A percentile compares a stretch with the other conserved stretches of the same genome.
phyloP scores from a whole-genome alignment of 1,284 basidiomycete species.

The Mycosarcoma mackinlayi region DNA sequence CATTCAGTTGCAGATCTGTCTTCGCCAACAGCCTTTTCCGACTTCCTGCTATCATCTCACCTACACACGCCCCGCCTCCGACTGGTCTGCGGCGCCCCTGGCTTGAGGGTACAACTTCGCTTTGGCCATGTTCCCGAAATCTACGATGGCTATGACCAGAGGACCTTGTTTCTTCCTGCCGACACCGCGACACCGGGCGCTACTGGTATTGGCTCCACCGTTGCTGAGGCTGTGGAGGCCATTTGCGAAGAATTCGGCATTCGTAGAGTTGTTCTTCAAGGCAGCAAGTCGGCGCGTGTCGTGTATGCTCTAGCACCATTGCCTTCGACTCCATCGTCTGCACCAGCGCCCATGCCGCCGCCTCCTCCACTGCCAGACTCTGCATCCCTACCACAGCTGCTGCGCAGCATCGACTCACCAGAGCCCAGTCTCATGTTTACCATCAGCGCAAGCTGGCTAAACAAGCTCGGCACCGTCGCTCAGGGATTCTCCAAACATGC shows the following conservation, averaged over 20 bases:
- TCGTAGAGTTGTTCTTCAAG: slow-evolving; percentile 71
- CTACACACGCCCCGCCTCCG: slow-evolving; percentile 77
- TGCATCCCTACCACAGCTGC: slow-evolving; percentile 24
- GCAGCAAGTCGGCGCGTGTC: slow-evolving; percentile 66
- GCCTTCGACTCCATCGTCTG: slow-evolving; percentile 26
- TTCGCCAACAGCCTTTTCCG: slow-evolving; percentile 69
- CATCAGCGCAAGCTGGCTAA: slow-evolving; percentile 66
- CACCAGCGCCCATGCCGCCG: slow-evolving; percentile 50
- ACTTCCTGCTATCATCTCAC: slow-evolving; percentile 78
- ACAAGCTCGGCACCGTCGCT: slow-evolving; percentile 66
- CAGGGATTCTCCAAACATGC: slow-evolving; percentile 61
- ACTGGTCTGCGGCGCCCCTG: slow-evolving; percentile 75
- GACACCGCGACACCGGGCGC: slow-evolving; percentile 25
- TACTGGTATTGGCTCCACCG: slow-evolving; percentile 31
- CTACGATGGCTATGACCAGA: slow-evolving; percentile 72
- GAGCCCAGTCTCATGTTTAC: slow-evolving; percentile 57
- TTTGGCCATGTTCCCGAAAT: slow-evolving; percentile 82
- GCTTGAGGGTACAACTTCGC: slow-evolving; percentile 73
- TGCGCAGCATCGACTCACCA: slow-evolving; percentile 19
- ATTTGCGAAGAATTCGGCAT: slow-evolving; percentile 78
- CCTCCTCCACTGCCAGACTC: slow-evolving; percentile 40
- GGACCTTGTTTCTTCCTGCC: slow-evolving; percentile 52
- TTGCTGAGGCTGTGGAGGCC: slow-evolving; percentile 69
- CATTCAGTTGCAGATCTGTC: slow-evolving; percentile 77
- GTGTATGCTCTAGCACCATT: slow-evolving; percentile 58